Evolutionary conservation across 1,284 basidiomycete genomes (phyloP).

Genomic region (Mycena sp.): DNA sequence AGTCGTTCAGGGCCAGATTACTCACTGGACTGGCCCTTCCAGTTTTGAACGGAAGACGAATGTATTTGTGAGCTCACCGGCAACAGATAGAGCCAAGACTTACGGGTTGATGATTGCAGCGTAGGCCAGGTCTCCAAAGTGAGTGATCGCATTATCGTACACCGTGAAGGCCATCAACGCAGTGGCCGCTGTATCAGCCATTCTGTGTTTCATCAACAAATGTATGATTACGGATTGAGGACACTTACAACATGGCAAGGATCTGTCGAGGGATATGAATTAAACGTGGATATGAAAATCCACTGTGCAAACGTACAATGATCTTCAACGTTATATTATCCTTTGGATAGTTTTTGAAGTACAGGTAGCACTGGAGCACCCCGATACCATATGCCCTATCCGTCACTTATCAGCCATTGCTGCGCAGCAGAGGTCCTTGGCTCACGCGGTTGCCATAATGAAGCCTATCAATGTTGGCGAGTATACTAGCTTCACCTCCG

Average conservation of each 20-base stretch:
- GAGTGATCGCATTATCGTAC: slow-evolving; percentile 3
- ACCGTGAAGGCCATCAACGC: slow-evolving; percentile 1
- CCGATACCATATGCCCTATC: slow-evolving; percentile 10
- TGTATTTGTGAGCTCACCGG: too few species aligned
- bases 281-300: background rate
- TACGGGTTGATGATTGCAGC: slow-evolving; percentile 4
- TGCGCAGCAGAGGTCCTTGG: background rate
- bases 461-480: background rate
- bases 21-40: too few species aligned
- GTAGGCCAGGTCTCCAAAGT: slow-evolving; percentile 11
- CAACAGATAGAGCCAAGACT: background rate
- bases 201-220: background rate
- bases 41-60: too few species aligned
- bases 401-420: slow-evolving; percentile 3
- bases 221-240: background rate
- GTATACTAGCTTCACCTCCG: slow-evolving; percentile 5
- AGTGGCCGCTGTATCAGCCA: background rate
- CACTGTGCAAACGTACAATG: slow-evolving; percentile 3
- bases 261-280: background rate
- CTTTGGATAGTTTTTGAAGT: slow-evolving; percentile 12
- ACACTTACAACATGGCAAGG: background rate
- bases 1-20: too few species aligned
- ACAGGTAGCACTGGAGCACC: slow-evolving; percentile 11
- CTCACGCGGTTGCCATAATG: slow-evolving; percentile 1
- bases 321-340: background rate